These are phyloP conservation scores for Physaria fendleri DNA, from an alignment of 345 rosid genomes.

Conservation along the genomic window DNA sequence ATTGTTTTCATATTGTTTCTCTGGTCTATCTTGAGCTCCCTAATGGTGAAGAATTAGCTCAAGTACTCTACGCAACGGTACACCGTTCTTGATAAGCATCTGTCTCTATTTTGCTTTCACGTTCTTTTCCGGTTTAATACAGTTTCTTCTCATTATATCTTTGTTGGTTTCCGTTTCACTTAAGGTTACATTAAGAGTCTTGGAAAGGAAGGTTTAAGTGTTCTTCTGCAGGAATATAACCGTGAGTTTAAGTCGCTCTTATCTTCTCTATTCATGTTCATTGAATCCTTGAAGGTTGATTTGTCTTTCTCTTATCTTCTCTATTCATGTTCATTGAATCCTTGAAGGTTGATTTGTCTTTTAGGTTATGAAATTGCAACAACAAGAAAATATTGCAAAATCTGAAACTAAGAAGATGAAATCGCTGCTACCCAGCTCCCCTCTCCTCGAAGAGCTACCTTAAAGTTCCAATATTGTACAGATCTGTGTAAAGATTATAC, in stretches of 20 bases:
- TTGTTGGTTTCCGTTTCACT: not conserved
- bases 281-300: no score
- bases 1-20: slow-evolving; percentile 7
- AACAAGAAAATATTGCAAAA: not conserved
- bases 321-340: no score
- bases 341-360: no score
- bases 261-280: no score
- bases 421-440: not conserved
- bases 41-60: slow-evolving; percentile 70
- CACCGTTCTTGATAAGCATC: slow-evolving; percentile 2
- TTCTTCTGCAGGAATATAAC: no score
- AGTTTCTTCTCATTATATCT: not conserved
- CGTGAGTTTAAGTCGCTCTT: no score
- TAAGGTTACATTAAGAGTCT: not conserved
- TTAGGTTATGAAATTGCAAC: not conserved
- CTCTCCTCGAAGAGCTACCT: not conserved
- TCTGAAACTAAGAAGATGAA: not conserved
- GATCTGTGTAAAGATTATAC: no score
- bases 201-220: not conserved
- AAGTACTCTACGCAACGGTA: slow-evolving; percentile 82
- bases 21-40: slow-evolving; percentile 91
- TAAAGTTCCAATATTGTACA: not conserved
- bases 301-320: no score
- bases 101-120: not conserved
- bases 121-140: not conserved